phyloP scores from a whole-genome alignment of 192 early-diverging fungal genomes.

The Mortierella alpina region DNA sequence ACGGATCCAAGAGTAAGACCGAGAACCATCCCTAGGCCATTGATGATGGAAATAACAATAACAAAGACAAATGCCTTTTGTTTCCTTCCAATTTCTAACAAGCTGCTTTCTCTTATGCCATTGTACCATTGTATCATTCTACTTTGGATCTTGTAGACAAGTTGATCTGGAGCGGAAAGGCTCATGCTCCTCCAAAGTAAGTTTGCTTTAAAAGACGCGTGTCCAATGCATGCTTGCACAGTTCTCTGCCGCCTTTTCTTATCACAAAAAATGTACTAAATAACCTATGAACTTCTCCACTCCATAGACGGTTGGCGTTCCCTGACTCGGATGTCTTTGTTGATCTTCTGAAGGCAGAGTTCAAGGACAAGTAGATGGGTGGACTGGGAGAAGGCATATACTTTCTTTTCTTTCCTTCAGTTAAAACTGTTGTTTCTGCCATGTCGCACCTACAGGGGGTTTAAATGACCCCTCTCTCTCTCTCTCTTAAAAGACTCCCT shows the following conservation, averaged over 20 bases:
- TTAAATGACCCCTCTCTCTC: too few species aligned
- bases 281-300: too few species aligned
- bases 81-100: too few species aligned
- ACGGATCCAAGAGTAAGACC: slow-evolving; percentile 26
- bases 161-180: slow-evolving; percentile 46
- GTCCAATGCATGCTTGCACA: too few species aligned
- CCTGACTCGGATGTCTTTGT: slow-evolving; percentile 31
- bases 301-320: slow-evolving; percentile 35
- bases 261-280: too few species aligned
- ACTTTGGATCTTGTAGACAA: slow-evolving; percentile 11
- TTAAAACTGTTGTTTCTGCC: neutral
- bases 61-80: too few species aligned
- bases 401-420: neutral
- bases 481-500: too few species aligned
- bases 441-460: too few species aligned
- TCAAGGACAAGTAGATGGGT: slow-evolving; percentile 20
- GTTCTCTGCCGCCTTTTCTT: too few species aligned
- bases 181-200: slow-evolving; percentile 45
- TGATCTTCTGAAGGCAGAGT: slow-evolving; percentile 21
- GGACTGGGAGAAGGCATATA: too few species aligned
- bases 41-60: neutral
- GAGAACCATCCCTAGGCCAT: neutral
- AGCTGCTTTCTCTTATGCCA: neutral
- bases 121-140: neutral
- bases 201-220: neutral